phyloP scores from a whole-genome alignment of 495 filamentous ascomycete species.

The Penicillium cosmopolitanum region DNA sequence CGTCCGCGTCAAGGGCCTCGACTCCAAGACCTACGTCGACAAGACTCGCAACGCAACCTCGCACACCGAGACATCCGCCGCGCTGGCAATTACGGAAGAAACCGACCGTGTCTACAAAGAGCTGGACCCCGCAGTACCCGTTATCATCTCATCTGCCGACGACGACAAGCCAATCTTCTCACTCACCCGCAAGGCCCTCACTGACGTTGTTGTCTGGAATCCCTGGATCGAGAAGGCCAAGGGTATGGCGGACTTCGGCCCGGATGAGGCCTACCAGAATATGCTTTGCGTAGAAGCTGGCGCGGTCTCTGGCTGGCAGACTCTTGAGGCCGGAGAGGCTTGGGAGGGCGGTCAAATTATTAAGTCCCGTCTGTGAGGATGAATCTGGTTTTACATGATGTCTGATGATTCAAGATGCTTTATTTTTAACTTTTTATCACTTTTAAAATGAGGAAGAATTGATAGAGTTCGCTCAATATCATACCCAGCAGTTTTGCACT shows the following conservation, averaged over 20 bases:
- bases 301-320: constrained; percentile 77
- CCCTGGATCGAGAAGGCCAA: constrained; percentile 86
- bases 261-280: constrained; percentile 83
- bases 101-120: constrained; percentile 78
- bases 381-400: not conserved
- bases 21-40: constrained; percentile 74
- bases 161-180: constrained; percentile 66
- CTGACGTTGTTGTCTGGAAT: constrained; percentile 95
- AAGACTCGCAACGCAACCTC: constrained; percentile 68
- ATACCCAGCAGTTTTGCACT: no score
- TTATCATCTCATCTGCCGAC: constrained; percentile 57
- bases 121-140: constrained; percentile 61
- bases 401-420: constrained; percentile 2
- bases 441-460: not conserved
- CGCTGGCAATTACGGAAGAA: constrained; percentile 68
- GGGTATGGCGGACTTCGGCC: constrained; percentile 84
- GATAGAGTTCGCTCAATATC: not conserved
- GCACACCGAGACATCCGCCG: constrained; percentile 57
- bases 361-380: constrained; percentile 33
- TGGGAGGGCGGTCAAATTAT: constrained; percentile 91
- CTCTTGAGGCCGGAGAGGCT: constrained; percentile 80
- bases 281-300: constrained; percentile 97
- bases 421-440: not conserved
- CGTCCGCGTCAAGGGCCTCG: constrained; percentile 71
- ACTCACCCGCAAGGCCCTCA: constrained; percentile 77